Evolutionary conservation across 331 rosid species (phyloP).

Genomic region (Dryas integrifolia): DNA sequence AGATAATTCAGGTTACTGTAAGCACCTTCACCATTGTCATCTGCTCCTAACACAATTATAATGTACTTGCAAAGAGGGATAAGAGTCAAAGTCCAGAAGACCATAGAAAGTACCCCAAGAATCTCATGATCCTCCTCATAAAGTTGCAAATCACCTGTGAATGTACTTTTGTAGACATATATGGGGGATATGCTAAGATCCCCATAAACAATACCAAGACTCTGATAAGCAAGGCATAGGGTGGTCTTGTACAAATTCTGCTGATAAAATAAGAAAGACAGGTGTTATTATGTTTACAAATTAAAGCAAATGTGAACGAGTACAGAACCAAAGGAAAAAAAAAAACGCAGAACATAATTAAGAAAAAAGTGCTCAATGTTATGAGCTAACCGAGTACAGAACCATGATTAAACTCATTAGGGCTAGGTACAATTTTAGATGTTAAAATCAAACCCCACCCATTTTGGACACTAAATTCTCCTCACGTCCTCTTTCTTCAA

Average conservation of each 20-base stretch:
- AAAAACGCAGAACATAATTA: background rate
- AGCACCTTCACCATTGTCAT: constrained; percentile 41
- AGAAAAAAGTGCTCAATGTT: background rate
- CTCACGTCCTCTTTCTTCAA: background rate
- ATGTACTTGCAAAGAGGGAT: constrained; percentile 41
- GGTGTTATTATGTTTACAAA: constrained; percentile 4
- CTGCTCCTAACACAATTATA: constrained; percentile 35
- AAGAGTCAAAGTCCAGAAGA: constrained; percentile 41
- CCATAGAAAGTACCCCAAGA: constrained; percentile 39
- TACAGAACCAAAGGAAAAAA: background rate
- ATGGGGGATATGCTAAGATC: constrained; percentile 41
- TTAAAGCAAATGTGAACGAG: background rate
- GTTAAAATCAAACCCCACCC: background rate
- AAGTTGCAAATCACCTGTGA: constrained; percentile 28
- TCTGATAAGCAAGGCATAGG: constrained; percentile 35
- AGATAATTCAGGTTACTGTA: background rate
- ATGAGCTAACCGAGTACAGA: background rate
- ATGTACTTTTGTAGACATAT: constrained; percentile 41
- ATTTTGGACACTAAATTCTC: background rate
- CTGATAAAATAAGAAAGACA: constrained; percentile 9
- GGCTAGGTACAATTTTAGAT: background rate
- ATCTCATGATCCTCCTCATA: constrained; percentile 39
- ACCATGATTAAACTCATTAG: background rate
- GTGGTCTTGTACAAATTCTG: constrained; percentile 23
- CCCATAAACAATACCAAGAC: constrained; percentile 44